These are phyloP conservation scores for Umbilicus rupestris DNA, from an alignment of 164 flowering plant species.

Conservation along the genomic window DNA sequence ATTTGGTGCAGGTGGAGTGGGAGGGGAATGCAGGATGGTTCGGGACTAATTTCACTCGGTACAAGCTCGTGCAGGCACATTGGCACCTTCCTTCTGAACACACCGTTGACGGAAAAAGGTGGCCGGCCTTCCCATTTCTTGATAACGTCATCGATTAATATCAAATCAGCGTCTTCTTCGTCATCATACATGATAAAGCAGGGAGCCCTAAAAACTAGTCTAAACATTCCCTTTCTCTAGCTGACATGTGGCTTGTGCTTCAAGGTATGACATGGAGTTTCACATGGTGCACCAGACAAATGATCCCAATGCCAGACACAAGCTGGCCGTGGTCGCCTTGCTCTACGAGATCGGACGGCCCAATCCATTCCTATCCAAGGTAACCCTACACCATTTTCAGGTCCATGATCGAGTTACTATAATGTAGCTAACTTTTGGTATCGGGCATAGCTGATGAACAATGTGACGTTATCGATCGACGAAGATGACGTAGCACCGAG, in stretches of 20 bases:
- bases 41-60: constrained; percentile 26
- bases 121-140: no score
- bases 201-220: no score
- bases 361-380: constrained; percentile 41
- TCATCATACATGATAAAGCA: no score
- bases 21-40: constrained; percentile 38
- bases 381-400: constrained; percentile 10
- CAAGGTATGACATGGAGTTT: constrained; percentile 41
- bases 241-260: no score
- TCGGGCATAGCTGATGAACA: no score
- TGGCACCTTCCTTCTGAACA: constrained; percentile 76
- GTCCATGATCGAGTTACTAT: no score
- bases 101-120: constrained; percentile 46
- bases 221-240: no score
- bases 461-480: no score
- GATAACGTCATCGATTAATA: no score
- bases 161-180: no score
- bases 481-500: no score
- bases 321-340: constrained; percentile 34
- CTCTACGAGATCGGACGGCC: constrained; percentile 38
- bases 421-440: no score
- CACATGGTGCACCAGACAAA: constrained; percentile 40
- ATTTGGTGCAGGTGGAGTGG: constrained; percentile 37
- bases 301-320: constrained; percentile 12
- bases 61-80: constrained; percentile 35